Percentiles rank a stretch among this genome's conserved stretches.
Evolutionary conservation across 352 stramenopile species (phyloP).

Genomic region (Peronospora tabacina): DNA sequence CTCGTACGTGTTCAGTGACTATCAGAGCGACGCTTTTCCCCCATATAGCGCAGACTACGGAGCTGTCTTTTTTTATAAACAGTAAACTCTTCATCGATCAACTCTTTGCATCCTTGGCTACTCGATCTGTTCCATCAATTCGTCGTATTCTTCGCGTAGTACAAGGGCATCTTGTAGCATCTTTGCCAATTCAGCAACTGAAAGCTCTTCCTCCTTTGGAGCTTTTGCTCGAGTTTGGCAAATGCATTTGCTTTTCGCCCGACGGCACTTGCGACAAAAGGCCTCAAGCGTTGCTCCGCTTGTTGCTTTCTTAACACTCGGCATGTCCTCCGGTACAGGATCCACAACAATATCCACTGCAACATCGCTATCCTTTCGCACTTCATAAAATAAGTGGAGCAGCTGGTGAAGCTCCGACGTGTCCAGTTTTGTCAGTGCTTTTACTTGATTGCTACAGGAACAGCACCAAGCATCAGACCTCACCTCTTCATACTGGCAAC

Average conservation of each 20-base stretch:
- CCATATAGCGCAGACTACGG: too few relatives aligned
- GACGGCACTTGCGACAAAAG: constrained; percentile 72
- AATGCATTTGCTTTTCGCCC: constrained; percentile 49
- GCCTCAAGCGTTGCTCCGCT: constrained; percentile 11
- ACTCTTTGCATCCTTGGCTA: constrained; percentile 1
- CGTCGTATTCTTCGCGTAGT: constrained; percentile 59
- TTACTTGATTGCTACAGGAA: constrained; percentile 28
- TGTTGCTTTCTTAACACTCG: constrained; percentile 3
- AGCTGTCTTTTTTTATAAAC: too few relatives aligned
- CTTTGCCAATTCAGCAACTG: constrained; percentile 40
- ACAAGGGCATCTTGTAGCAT: constrained; percentile 71
- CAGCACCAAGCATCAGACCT: constrained; percentile 8
- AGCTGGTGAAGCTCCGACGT: constrained; percentile 54
- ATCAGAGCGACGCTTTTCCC: too few relatives aligned
- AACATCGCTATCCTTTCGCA: constrained; percentile 52
- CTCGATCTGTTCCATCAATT: constrained; percentile 47
- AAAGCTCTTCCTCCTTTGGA: constrained; percentile 33
- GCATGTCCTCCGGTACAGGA: constrained; percentile 18
- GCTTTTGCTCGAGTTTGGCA: constrained; percentile 29
- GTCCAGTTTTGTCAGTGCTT: constrained; percentile 55
- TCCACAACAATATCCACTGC: constrained; percentile 50
- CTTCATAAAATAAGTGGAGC: constrained; percentile 54
- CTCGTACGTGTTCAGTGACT: too few relatives aligned
- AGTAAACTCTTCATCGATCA: too few relatives aligned
- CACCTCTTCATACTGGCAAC: background rate